Evolutionary conservation across 78 protist species (phyloP).

Genomic region (Creolimax fragrantissima): DNA sequence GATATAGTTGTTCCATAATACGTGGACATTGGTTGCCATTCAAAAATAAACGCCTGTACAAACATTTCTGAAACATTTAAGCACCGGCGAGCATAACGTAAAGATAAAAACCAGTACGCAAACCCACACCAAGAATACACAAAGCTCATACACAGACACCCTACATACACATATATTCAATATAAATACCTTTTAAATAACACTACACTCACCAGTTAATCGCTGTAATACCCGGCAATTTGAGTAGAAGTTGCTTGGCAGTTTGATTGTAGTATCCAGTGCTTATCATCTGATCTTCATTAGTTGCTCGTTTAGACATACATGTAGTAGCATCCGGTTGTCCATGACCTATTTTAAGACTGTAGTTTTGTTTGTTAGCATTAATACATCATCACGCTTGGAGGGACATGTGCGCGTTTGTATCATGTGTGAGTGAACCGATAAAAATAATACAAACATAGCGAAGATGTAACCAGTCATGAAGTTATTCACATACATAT

Average conservation of each 20-base stretch:
- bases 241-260: neutral
- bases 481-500: no score
- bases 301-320: neutral
- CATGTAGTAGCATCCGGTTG: neutral
- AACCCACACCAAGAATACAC: neutral
- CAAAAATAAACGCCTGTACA: no score
- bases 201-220: neutral
- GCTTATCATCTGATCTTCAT: neutral
- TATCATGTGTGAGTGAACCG: neutral
- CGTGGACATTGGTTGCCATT: no score
- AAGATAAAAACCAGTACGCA: neutral
- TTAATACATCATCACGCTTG: no score
- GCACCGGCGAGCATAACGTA: neutral
- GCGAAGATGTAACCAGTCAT: no score
- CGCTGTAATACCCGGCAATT: neutral
- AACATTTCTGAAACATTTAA: neutral
- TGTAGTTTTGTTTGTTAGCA: no score
- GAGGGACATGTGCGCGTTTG: neutral
- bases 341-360: neutral
- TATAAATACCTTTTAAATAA: neutral
- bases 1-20: no score
- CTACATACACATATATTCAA: neutral
- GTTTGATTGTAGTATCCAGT: neutral
- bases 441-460: no score
- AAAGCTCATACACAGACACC: neutral